phyloP scores from a whole-genome alignment of 805 yeast genomes.

The Lachancea quebecensis region DNA sequence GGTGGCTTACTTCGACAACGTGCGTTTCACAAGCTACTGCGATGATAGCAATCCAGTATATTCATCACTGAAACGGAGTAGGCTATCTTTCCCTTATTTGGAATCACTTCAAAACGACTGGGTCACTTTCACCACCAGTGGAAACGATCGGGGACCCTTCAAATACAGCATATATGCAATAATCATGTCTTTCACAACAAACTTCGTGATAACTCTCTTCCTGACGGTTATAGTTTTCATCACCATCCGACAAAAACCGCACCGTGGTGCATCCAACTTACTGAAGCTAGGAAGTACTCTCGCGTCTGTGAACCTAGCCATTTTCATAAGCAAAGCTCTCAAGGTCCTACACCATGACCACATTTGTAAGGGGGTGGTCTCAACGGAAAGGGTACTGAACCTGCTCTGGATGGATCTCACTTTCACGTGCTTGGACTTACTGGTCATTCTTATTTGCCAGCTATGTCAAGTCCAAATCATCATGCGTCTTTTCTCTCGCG shows the following conservation, averaged over 20 bases:
- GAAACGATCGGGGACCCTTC: conserved; percentile 39
- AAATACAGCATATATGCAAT: conserved; percentile 54
- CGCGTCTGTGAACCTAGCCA: conserved; percentile 48
- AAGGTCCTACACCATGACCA: conserved; percentile 43
- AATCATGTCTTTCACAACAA: conserved; percentile 53
- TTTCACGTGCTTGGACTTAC: conserved; percentile 50
- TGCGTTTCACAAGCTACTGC: conserved; percentile 31
- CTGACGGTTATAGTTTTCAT: conserved; percentile 58
- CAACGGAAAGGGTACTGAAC: conserved; percentile 21
- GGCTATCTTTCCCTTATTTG: conserved; percentile 35
- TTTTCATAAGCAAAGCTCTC: conserved; percentile 44
- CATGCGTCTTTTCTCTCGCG: conserved; percentile 60
- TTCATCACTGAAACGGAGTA: conserved; percentile 30
- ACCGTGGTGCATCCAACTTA: conserved; percentile 32
- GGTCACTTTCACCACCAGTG: conserved; percentile 35
- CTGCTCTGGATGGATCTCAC: conserved; percentile 38
- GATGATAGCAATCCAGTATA: conserved; percentile 31
- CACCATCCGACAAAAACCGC: conserved; percentile 57
- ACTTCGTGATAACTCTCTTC: conserved; percentile 58
- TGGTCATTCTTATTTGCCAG: conserved; percentile 52
- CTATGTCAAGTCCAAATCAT: conserved; percentile 66
- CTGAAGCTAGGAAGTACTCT: conserved; percentile 40
- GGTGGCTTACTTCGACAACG: conserved; percentile 13
- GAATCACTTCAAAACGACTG: conserved; percentile 40
- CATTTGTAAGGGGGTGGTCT: conserved; percentile 29